Conservation (phyloP, 768 basidiomycete species). For the Tylopilus plumbeoviolaceoides region DNA sequence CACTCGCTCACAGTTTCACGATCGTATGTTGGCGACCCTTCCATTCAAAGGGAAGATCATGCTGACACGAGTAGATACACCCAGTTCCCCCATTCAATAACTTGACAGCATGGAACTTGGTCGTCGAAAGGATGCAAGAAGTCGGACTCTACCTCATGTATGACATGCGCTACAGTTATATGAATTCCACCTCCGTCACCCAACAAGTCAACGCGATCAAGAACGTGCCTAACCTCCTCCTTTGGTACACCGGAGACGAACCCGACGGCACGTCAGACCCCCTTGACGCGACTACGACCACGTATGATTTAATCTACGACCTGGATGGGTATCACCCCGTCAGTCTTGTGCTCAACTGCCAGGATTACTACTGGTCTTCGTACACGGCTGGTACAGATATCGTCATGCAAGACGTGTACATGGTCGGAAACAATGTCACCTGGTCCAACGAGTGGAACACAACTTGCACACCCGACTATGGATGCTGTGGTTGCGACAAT, state of each 20-base stretch:
- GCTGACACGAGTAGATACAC: slow-evolving; percentile 49
- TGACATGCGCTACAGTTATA: slow-evolving; percentile 74
- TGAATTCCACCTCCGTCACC: slow-evolving; percentile 56
- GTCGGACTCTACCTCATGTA: slow-evolving; percentile 74
- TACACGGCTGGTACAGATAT: slow-evolving; percentile 59
- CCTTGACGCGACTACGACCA: slow-evolving; percentile 45
- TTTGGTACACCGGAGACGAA: slow-evolving; percentile 75
- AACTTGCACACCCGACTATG: slow-evolving; percentile 58
- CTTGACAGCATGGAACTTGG: slow-evolving; percentile 48
- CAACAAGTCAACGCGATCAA: slow-evolving; percentile 69
- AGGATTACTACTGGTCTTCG: slow-evolving; percentile 58
- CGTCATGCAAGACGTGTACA: slow-evolving; percentile 59
- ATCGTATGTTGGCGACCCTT: slow-evolving; percentile 29
- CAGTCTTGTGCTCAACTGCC: slow-evolving; percentile 61
- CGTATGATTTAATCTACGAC: slow-evolving; percentile 54
- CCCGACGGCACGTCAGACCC: slow-evolving; percentile 69
- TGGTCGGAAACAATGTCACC: slow-evolving; percentile 55
- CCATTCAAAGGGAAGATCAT: background rate
- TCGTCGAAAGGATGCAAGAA: slow-evolving; percentile 69
- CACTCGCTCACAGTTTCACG: slow-evolving; percentile 5
- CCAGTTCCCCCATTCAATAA: slow-evolving; percentile 65
- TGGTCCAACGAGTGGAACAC: slow-evolving; percentile 61
- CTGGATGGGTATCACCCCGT: slow-evolving; percentile 67
- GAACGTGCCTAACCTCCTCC: slow-evolving; percentile 58
- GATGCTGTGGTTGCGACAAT: slow-evolving; percentile 71